Percentiles rank a stretch among this genome's conserved stretches.
These are phyloP conservation scores for Chimonanthus praecox DNA, from an alignment of 164 flowering plant species.

Conservation along the genomic window DNA sequence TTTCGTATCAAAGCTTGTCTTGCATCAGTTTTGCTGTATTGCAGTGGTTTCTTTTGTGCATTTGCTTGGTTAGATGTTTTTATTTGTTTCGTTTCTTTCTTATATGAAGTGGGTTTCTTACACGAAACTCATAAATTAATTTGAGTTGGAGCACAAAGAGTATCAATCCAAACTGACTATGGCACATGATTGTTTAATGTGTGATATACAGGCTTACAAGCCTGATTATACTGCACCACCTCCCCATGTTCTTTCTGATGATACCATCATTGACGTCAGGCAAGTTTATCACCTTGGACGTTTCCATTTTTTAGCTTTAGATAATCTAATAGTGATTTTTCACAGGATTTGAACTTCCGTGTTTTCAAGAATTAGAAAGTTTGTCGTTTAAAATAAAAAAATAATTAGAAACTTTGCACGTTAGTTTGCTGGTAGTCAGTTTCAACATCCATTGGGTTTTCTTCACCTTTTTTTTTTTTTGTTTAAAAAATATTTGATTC, in stretches of 20 bases:
- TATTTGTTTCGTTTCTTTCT: no score
- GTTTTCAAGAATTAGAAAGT: neutral
- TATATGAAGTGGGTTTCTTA: no score
- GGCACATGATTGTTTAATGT: neutral
- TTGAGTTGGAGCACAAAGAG: no score
- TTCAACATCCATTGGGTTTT: neutral
- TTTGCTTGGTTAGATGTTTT: no score
- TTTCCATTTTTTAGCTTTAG: neutral
- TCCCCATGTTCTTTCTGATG: constrained; percentile 50
- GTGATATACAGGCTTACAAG: constrained; percentile 56
- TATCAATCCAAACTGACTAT: no score
- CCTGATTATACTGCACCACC: constrained; percentile 90
- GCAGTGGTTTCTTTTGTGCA: no score
- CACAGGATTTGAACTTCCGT: neutral
- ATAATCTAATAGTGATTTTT: neutral
- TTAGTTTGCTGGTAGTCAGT: neutral
- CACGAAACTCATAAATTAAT: no score
- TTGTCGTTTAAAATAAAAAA: neutral
- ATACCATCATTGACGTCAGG: constrained; percentile 83
- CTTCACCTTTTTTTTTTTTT: constrained; percentile 2
- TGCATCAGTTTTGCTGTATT: no score
- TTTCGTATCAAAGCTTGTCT: no score
- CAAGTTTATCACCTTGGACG: constrained; percentile 14
- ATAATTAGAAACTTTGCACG: neutral
- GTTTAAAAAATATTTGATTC: no score